phyloP scores from a whole-genome alignment of 352 stramenopile species.

The Pythium folliculosum region DNA sequence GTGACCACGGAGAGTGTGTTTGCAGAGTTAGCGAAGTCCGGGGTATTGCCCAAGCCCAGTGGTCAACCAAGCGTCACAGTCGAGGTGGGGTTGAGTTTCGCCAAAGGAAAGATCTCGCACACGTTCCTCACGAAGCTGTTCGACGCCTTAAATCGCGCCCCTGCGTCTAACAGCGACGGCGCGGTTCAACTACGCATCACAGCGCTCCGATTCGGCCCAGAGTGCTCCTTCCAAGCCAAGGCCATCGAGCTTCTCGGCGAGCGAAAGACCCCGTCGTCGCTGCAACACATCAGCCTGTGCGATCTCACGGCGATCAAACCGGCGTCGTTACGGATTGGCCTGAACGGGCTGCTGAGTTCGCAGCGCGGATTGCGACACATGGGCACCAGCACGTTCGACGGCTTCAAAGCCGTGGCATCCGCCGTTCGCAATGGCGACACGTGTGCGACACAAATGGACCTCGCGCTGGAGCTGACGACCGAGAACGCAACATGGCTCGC shows the following conservation, averaged over 20 bases:
- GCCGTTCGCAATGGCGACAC: conserved; percentile 5
- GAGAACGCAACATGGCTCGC: conserved; percentile 38
- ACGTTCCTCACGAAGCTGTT: conserved; percentile 4
- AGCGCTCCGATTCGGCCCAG: not conserved
- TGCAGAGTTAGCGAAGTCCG: not conserved
- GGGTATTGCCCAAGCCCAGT: not conserved
- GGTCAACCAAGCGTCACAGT: not conserved
- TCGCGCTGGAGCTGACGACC: conserved; percentile 6
- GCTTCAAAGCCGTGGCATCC: conserved; percentile 7
- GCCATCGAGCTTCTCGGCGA: conserved; percentile 9
- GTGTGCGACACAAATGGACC: not conserved
- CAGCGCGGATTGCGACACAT: not conserved
- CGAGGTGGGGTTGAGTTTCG: conserved; percentile 15
- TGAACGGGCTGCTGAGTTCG: not conserved
- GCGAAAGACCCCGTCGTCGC: not conserved
- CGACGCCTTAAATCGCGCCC: not conserved
- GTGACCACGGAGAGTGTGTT: not conserved
- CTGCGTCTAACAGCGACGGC: not conserved
- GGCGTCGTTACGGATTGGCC: not conserved
- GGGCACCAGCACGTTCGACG: not conserved
- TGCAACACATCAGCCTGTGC: not conserved
- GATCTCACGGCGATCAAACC: conserved; percentile 1
- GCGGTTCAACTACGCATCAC: not conserved
- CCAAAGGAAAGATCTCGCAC: conserved; percentile 10
- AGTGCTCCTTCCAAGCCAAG: conserved; percentile 17